Conservation (phyloP, 2,329 filamentous ascomycete genomes). For the Graphiopsis chlorocephala region DNA sequence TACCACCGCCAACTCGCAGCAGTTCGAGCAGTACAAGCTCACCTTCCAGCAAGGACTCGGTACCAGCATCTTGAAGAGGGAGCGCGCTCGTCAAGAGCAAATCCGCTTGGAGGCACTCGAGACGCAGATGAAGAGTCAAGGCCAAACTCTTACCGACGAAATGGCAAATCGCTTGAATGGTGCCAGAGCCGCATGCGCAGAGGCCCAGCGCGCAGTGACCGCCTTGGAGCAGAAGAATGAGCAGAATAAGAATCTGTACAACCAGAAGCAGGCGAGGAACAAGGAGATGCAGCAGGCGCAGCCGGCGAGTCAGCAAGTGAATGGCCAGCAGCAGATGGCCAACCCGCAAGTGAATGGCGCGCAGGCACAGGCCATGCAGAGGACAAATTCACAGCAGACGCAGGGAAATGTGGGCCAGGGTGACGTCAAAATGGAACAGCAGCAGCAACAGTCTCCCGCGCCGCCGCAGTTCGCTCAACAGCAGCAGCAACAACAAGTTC, state of each 20-base stretch:
- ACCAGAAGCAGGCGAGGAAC: conserved; percentile 15
- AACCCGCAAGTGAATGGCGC: conserved; percentile 14
- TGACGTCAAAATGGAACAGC: conserved; percentile 19
- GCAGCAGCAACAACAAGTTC: not conserved
- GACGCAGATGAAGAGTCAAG: conserved; percentile 6
- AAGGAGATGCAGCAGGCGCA: conserved; percentile 18
- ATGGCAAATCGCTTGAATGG: conserved; percentile 1
- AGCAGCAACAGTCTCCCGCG: conserved; percentile 14
- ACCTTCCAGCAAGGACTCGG: conserved; percentile 12
- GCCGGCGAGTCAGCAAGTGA: conserved; percentile 14
- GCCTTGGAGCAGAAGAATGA: conserved; percentile 16
- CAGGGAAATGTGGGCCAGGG: conserved; percentile 13
- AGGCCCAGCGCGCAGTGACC: not conserved
- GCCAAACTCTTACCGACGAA: not conserved
- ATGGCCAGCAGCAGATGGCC: conserved; percentile 5
- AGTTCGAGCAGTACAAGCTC: conserved; percentile 18
- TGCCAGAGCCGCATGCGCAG: not conserved
- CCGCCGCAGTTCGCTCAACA: conserved; percentile 2
- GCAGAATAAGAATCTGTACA: conserved; percentile 12
- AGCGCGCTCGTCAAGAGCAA: conserved; percentile 11
- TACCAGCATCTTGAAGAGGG: conserved; percentile 10
- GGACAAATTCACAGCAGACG: conserved; percentile 13
- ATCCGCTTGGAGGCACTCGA: conserved; percentile 2
- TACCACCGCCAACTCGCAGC: conserved; percentile 13
- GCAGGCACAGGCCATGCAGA: conserved; percentile 17